Evolutionary conservation across 73 alveolate species (phyloP).

Genomic region (Uronychia binucleata): DNA sequence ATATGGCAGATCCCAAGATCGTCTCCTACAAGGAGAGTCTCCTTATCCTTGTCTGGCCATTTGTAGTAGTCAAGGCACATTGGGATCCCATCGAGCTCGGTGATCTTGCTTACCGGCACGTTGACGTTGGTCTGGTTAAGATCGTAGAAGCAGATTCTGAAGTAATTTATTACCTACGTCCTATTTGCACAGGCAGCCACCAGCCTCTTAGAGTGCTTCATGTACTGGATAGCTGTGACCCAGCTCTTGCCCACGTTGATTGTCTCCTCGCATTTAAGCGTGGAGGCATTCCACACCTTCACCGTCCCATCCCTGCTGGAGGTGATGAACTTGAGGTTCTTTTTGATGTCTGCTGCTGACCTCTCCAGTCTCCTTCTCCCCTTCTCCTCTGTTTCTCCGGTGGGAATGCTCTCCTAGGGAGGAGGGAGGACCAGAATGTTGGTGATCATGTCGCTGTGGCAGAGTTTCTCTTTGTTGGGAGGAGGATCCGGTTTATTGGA

Average conservation of each 20-base stretch:
- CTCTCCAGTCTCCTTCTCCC: slow-evolving; percentile 31
- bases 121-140: slow-evolving; percentile 52
- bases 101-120: slow-evolving; percentile 64
- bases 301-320: slow-evolving; percentile 73
- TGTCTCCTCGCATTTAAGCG: slow-evolving; percentile 45
- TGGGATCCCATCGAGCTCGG: slow-evolving; percentile 72
- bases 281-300: slow-evolving; percentile 64
- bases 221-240: slow-evolving; percentile 67
- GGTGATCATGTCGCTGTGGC: slow-evolving; percentile 76
- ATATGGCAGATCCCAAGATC: slow-evolving; percentile 74
- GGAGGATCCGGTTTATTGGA: slow-evolving; percentile 73
- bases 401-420: not conserved
- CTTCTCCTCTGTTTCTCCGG: slow-evolving; percentile 23
- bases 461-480: slow-evolving; percentile 44
- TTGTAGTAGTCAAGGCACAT: slow-evolving; percentile 57
- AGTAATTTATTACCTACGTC: too few relatives aligned
- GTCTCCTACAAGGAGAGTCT: slow-evolving; percentile 70
- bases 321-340: slow-evolving; percentile 42
- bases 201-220: slow-evolving; percentile 56
- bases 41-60: slow-evolving; percentile 49
- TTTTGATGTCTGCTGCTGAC: slow-evolving; percentile 32
- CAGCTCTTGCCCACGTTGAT: slow-evolving; percentile 59
- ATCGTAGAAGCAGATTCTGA: slow-evolving; percentile 65
- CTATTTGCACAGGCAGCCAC: slow-evolving; percentile 78
- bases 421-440: slow-evolving; percentile 46